Percentiles rank a stretch among this genome's conserved stretches.
Evolutionary conservation across 768 basidiomycete genomes (phyloP).

Genomic region (Chalciporus sphaerocephalus): DNA sequence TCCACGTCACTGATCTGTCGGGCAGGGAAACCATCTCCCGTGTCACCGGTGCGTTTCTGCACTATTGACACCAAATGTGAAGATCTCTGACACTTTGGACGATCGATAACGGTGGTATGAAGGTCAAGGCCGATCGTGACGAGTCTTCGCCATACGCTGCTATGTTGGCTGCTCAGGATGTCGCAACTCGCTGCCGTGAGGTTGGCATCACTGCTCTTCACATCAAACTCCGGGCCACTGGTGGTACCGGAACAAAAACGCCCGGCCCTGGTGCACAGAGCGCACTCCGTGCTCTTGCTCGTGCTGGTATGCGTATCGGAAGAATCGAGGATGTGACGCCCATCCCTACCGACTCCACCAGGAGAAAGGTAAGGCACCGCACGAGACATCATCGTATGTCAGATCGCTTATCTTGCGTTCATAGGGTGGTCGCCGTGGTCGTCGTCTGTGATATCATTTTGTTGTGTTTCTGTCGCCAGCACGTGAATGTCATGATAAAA

Average conservation of each 20-base stretch:
- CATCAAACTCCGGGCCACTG: slow-evolving; percentile 98
- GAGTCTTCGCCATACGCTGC: slow-evolving; percentile 97
- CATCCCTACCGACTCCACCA: slow-evolving; percentile 93
- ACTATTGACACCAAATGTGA: not conserved
- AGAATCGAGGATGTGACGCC: slow-evolving; percentile 98
- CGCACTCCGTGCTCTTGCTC: slow-evolving; percentile 95
- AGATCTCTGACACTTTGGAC: not conserved
- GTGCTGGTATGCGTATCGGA: slow-evolving; percentile 97
- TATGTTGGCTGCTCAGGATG: slow-evolving; percentile 98
- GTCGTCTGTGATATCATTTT: slow-evolving; percentile 63
- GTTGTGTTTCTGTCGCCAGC: slow-evolving; percentile 8
- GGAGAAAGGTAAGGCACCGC: slow-evolving; percentile 73
- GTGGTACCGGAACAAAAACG: slow-evolving; percentile 97
- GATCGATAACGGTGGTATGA: slow-evolving; percentile 82
- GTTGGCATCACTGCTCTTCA: slow-evolving; percentile 98
- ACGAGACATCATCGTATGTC: not conserved
- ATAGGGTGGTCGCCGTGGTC: slow-evolving; percentile 98
- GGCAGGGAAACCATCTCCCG: slow-evolving; percentile 99
- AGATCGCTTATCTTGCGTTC: slow-evolving; percentile 2
- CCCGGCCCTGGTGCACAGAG: slow-evolving; percentile 98
- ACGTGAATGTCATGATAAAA: slow-evolving; percentile 18
- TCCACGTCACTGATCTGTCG: slow-evolving; percentile 97
- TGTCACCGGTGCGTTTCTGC: slow-evolving; percentile 71
- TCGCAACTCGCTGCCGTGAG: slow-evolving; percentile 93
- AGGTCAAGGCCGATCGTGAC: slow-evolving; percentile 99